Evolutionary conservation across 2,329 filamentous ascomycete genomes (phyloP).

Genomic region (Madurella fahalii): DNA sequence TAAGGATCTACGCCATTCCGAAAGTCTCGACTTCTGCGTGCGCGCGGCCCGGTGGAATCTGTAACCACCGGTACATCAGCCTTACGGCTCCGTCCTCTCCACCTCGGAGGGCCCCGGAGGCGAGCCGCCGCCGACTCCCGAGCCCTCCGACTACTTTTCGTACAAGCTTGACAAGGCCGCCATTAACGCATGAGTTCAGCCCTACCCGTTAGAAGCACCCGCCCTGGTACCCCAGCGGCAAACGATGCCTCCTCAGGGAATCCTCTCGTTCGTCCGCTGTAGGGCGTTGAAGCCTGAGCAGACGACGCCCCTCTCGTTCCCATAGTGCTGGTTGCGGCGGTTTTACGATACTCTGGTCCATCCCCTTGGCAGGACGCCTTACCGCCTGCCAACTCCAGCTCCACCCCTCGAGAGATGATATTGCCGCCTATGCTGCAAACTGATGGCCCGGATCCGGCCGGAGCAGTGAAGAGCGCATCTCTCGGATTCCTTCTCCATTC

Average conservation of each 20-base stretch:
- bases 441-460: conserved; percentile 25
- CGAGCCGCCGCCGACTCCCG: too few species aligned
- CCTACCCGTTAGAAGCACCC: too few species aligned
- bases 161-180: too few species aligned
- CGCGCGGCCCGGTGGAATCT: background rate
- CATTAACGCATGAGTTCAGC: too few species aligned
- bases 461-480: conserved; percentile 4
- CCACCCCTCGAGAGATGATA: conserved; percentile 27
- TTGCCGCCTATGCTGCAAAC: conserved; percentile 42
- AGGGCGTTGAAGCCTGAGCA: conserved; percentile 14
- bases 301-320: background rate
- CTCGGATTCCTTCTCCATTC: conserved; percentile 16
- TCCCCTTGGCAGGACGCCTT: conserved; percentile 26
- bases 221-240: too few species aligned
- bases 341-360: background rate
- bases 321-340: background rate
- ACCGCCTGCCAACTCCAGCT: conserved; percentile 1
- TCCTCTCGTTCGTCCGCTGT: conserved; percentile 37
- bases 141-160: too few species aligned
- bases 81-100: background rate
- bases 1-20: background rate
- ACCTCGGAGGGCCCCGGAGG: too few species aligned
- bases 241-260: conserved; percentile 39
- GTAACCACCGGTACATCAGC: background rate
- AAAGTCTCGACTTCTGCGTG: background rate